Evolutionary conservation across 345 rosid genomes (phyloP), one percentile per base, ranked within the genome.

Genomic region (Abelmoschus esculentus): DNA sequence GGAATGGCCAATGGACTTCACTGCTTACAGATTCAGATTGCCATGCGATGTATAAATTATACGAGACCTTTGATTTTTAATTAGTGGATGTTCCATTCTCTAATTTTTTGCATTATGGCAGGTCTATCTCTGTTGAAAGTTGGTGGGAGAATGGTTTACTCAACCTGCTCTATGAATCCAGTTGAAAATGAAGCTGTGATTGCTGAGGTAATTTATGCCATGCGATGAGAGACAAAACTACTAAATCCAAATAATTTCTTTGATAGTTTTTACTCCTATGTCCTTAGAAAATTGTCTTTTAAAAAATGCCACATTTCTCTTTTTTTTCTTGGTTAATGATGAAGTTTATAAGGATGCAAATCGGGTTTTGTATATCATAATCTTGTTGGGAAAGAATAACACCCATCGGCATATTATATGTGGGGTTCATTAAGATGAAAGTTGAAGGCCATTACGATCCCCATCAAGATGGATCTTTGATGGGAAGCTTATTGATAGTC

Each of bases 81-180:
- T 70, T 17, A 26, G 38, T 36, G 42, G 53, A 36, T 63, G 34
- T 58, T n/a, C 1, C 66, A 32, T 28, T 19, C 15, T 46, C 58
- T 73, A 46, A 54, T 3, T 29, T 60, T 3, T 17, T 66, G 61
- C 58, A 55, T 71, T 82, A 42, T 60, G 77, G 69, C 80, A 93
- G 98, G 97, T 66, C 57, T 91, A 32, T 80, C 97, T 59, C 73
- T 91, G 73, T 85, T 95, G 57, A 91, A 90, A 88, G 93, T 90
- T 71, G 96, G 96, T 75, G 99, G 99, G 66, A 88, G 89, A 85
- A 91, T 95, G 92, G 89, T 95, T 72, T 95, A 95, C 84, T 95
- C 97, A 3, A 91, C 99, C 62, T 95, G 97, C 77, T 90, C 97
- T n/a, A 88, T 91, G 97, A 91, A 95, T 81, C 97, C 97, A 72